Conservation (phyloP, 1,284 basidiomycete genomes). For the Sanghuangporus sanghuang region DNA sequence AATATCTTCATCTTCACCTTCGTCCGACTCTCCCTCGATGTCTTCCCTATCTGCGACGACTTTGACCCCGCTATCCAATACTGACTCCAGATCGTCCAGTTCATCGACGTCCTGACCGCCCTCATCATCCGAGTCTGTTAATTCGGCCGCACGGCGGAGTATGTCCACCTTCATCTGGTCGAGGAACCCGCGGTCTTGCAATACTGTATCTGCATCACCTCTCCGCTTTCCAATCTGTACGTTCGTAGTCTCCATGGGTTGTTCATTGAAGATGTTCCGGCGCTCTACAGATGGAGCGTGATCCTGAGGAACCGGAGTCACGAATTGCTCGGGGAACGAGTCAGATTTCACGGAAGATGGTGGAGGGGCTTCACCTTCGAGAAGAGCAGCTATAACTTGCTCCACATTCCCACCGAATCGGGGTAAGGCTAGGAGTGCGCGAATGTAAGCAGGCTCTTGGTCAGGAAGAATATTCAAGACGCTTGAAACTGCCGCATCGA, state of each 20-base stretch:
- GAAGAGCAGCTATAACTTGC: constrained; percentile 57
- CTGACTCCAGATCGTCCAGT: constrained; percentile 44
- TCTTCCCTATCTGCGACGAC: constrained; percentile 58
- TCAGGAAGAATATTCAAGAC: constrained; percentile 71
- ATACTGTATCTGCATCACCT: constrained; percentile 20
- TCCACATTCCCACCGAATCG: constrained; percentile 48
- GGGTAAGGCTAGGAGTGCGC: constrained; percentile 45
- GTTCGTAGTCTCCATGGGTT: constrained; percentile 56
- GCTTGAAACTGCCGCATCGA: constrained; percentile 55
- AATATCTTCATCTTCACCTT: constrained; percentile 30
- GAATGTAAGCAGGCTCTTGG: constrained; percentile 47
- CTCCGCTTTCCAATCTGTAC: constrained; percentile 66
- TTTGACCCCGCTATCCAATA: constrained; percentile 25
- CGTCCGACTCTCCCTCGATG: constrained; percentile 52
- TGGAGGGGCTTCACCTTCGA: constrained; percentile 61
- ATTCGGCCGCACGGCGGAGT: constrained; percentile 66
- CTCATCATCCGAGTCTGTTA: constrained; percentile 50
- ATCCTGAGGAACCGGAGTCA: constrained; percentile 15
- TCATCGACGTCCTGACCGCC: constrained; percentile 47
- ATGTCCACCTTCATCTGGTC: constrained; percentile 80
- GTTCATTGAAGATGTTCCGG: constrained; percentile 69
- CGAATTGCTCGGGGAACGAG: background rate
- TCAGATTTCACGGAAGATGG: constrained; percentile 26
- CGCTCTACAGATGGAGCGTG: constrained; percentile 34
- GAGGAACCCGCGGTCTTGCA: constrained; percentile 53